These are phyloP conservation scores for Gossypium armourianum DNA, from an alignment of 441 rosid genomes.

Conservation along the genomic window DNA sequence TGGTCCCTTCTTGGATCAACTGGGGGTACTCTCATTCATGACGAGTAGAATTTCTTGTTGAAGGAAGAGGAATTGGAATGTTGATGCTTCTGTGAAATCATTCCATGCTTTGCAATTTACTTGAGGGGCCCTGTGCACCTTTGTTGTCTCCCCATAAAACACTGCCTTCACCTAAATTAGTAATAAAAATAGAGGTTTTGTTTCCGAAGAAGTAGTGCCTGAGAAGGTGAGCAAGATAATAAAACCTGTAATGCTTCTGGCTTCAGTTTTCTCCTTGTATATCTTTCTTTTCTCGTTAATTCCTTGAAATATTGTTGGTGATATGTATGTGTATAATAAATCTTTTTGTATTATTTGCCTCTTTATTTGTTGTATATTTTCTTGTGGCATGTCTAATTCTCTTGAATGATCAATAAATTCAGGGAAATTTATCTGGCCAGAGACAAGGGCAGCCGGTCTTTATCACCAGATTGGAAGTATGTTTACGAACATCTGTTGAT, in stretches of 20 bases:
- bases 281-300: neutral
- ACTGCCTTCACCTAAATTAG: neutral
- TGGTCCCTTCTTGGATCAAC: neutral
- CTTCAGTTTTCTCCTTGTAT: neutral
- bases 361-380: neutral
- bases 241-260: neutral
- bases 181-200: neutral
- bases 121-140: neutral
- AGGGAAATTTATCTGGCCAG: slow-evolving; percentile 92
- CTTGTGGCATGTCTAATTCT: neutral
- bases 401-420: slow-evolving; percentile 23
- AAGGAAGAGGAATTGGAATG: neutral
- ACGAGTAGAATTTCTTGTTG: neutral
- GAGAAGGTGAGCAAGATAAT: neutral
- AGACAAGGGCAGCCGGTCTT: slow-evolving; percentile 95
- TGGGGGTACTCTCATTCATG: neutral
- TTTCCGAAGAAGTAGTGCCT: neutral
- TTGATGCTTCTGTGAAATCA: slow-evolving; percentile 1
- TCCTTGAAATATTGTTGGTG: neutral
- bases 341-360: neutral
- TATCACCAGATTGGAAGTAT: slow-evolving; percentile 85
- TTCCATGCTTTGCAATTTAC: neutral
- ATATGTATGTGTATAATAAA: neutral
- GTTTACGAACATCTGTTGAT: slow-evolving; percentile 21
- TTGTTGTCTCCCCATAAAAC: neutral